Evolutionary conservation across 306 rosid genomes (phyloP).

Genomic region (Glycine tomentella): DNA sequence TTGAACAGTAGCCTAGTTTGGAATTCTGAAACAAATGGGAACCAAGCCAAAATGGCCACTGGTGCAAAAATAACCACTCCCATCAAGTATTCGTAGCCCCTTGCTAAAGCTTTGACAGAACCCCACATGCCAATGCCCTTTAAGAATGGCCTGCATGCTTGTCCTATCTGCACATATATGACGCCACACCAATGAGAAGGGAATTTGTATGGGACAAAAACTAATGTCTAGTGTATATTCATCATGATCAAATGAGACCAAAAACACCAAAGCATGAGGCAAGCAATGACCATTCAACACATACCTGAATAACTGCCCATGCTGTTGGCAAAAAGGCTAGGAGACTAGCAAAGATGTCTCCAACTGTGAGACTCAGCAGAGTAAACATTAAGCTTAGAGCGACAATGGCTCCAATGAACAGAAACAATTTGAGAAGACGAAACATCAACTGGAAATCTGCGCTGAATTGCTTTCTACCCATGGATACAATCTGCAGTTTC

Average conservation of each 20-base stretch:
- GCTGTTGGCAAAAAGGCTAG: constrained; percentile 93
- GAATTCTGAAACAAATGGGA: constrained; percentile 96
- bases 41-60: constrained; percentile 89
- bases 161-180: constrained; percentile 70
- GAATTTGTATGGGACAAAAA: constrained; percentile 19
- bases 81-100: constrained; percentile 93
- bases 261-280: constrained; percentile 8
- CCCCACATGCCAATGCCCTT: constrained; percentile 92
- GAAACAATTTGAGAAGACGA: constrained; percentile 84
- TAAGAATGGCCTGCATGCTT: constrained; percentile 75
- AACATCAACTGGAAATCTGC: constrained; percentile 98
- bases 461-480: constrained; percentile 92
- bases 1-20: constrained; percentile 92
- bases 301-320: constrained; percentile 91
- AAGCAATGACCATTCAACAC: constrained; percentile 12
- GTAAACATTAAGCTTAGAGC: constrained; percentile 66
- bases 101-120: constrained; percentile 82
- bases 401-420: constrained; percentile 74
- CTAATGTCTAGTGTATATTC: neutral
- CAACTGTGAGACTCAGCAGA: constrained; percentile 73
- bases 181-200: constrained; percentile 32
- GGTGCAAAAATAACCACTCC: constrained; percentile 80
- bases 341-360: constrained; percentile 84
- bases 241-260: constrained; percentile 13
- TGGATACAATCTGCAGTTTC: constrained; percentile 81